Conservation (phyloP, 208 protist genomes). For the Acanthamoeba castellanii region DNA sequence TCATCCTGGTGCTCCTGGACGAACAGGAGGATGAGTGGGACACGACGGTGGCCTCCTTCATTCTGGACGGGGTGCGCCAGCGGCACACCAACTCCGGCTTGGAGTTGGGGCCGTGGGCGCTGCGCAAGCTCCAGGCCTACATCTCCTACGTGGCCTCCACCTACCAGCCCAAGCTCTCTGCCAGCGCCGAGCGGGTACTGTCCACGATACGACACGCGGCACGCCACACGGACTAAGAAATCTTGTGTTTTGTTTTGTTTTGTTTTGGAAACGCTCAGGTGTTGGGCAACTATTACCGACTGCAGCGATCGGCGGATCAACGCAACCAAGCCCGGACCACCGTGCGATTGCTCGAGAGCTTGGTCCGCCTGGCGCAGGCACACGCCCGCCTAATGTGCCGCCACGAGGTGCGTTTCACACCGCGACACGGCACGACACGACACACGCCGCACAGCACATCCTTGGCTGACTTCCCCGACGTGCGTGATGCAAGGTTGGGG, state of each 20-base stretch:
- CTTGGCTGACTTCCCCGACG: slow-evolving; percentile 90
- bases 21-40: slow-evolving; percentile 47
- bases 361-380: slow-evolving; percentile 98
- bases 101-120: slow-evolving; percentile 91
- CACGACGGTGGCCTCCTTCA: neutral
- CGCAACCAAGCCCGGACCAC: slow-evolving; percentile 97
- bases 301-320: neutral
- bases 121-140: slow-evolving; percentile 98
- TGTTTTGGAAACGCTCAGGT: neutral
- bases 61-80: neutral
- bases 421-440: neutral
- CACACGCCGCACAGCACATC: slow-evolving; percentile 89
- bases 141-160: slow-evolving; percentile 97
- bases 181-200: slow-evolving; percentile 96
- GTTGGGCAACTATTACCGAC: slow-evolving; percentile 19
- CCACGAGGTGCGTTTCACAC: slow-evolving; percentile 94
- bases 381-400: slow-evolving; percentile 91
- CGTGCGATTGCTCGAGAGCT: slow-evolving; percentile 98
- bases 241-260: slow-evolving; percentile 16
- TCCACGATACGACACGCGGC: slow-evolving; percentile 79
- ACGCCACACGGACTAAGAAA: no score
- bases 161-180: slow-evolving; percentile 93
- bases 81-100: neutral
- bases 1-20: slow-evolving; percentile 66
- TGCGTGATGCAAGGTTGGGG: slow-evolving; percentile 71